phyloP scores from a whole-genome alignment of 1,139 yeast genomes.

The Hanseniaspora sp. region DNA sequence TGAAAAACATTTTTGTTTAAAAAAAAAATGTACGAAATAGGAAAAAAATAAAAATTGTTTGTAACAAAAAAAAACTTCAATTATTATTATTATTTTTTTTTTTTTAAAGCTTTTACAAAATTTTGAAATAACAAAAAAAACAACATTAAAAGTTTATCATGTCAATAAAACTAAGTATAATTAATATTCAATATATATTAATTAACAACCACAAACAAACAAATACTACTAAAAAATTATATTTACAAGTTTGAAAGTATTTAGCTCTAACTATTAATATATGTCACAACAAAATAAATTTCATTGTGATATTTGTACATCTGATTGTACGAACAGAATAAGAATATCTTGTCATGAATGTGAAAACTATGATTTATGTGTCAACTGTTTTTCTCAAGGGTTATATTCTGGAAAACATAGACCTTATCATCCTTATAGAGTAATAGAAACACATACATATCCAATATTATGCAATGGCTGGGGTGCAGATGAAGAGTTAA shows the following conservation, averaged over 20 bases:
- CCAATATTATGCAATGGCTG: constrained; percentile 84
- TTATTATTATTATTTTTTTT: background rate
- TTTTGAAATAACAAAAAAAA: background rate
- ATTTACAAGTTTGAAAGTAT: too few species aligned
- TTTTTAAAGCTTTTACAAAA: background rate
- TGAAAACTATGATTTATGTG: constrained; percentile 87
- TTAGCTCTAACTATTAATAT: background rate
- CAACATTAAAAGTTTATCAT: background rate
- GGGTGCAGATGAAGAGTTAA: constrained; percentile 97
- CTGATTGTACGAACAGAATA: constrained; percentile 87
- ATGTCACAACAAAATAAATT: constrained; percentile 38
- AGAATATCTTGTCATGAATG: constrained; percentile 87
- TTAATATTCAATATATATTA: too few species aligned
- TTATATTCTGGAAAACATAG: constrained; percentile 70
- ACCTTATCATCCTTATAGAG: constrained; percentile 87
- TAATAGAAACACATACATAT: constrained; percentile 87
- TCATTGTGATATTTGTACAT: constrained; percentile 91
- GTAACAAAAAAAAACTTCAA: background rate
- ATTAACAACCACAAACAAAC: background rate
- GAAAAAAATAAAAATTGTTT: too few species aligned
- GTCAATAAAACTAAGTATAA: too few species aligned
- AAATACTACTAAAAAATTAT: background rate
- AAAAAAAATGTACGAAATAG: background rate
- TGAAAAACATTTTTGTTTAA: too few species aligned
- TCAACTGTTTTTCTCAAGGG: constrained; percentile 89